Conservation (phyloP, 2,329 filamentous ascomycete species). For the Paecilomyces dactylethromorphus region DNA sequence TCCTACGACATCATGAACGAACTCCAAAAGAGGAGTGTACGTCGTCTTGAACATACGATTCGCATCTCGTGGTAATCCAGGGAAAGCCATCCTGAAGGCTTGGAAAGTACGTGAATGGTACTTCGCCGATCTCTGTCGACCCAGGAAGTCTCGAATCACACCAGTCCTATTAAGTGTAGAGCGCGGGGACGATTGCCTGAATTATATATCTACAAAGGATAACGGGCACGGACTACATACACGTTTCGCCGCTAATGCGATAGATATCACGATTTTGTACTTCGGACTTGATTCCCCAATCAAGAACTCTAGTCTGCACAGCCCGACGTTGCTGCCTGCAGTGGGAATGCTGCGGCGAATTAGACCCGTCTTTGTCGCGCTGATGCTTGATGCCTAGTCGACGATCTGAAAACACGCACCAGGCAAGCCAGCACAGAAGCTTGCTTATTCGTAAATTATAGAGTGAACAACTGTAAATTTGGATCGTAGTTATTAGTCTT, state of each 20-base stretch:
- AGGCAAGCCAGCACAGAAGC: too few relatives aligned
- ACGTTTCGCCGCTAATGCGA: not conserved
- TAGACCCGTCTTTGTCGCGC: not conserved
- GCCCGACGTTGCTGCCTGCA: not conserved
- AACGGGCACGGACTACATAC: too few relatives aligned
- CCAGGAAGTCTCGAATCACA: not conserved
- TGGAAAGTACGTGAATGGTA: not conserved
- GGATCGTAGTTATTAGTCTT: too few relatives aligned
- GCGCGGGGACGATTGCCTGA: too few relatives aligned
- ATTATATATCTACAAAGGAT: not conserved
- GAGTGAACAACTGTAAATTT: too few relatives aligned
- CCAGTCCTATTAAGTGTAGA: not conserved
- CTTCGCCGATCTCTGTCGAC: not conserved
- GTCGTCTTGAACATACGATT: slow-evolving; percentile 4
- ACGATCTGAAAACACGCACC: not conserved
- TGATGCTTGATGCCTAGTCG: not conserved
- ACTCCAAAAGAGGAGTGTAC: slow-evolving; percentile 1
- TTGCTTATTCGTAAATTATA: too few relatives aligned
- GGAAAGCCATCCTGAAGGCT: not conserved
- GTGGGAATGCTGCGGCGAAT: not conserved
- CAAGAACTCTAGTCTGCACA: not conserved
- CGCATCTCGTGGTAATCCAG: slow-evolving; percentile 5
- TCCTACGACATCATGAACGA: slow-evolving; percentile 4
- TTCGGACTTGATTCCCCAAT: not conserved
- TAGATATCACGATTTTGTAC: not conserved